phyloP scores from a whole-genome alignment of 163 green algal species.

The Prototheca wickerhamii region DNA sequence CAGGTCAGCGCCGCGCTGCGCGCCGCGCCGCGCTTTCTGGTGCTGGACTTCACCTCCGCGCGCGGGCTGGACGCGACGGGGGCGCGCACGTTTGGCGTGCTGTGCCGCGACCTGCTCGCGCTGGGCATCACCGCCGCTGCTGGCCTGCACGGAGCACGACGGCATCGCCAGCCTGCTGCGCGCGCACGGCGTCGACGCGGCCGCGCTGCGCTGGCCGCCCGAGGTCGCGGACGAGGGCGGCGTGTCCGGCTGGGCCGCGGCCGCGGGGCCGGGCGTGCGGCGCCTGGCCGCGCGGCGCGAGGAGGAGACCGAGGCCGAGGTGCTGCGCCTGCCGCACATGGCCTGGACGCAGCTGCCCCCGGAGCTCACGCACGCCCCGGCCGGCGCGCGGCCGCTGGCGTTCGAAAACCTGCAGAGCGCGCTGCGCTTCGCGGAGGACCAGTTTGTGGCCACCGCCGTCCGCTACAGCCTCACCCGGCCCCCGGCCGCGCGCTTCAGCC shows the following conservation, averaged over 20 bases:
- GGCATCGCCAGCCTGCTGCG: neutral
- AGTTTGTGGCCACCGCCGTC: slow-evolving; percentile 32
- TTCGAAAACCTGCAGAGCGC: neutral
- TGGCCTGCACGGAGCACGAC: neutral
- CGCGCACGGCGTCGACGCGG: neutral
- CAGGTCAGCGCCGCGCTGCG: slow-evolving; percentile 21
- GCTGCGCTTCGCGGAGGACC: slow-evolving; percentile 32
- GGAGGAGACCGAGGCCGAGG: slow-evolving; percentile 14
- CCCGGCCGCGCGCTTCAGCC: slow-evolving; percentile 8
- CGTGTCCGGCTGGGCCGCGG: no score
- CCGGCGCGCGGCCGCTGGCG: neutral
- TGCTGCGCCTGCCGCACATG: slow-evolving; percentile 6
- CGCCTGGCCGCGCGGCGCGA: neutral
- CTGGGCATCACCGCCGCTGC: slow-evolving; percentile 20
- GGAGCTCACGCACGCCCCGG: no score
- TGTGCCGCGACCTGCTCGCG: slow-evolving; percentile 15
- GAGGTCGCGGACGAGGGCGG: no score
- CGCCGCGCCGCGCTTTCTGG: slow-evolving; percentile 31
- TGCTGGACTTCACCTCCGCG: no score
- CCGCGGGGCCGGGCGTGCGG: neutral
- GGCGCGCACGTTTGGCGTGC: slow-evolving; percentile 48
- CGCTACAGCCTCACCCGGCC: slow-evolving; percentile 20
- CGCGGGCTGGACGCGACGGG: no score
- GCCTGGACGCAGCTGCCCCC: neutral
- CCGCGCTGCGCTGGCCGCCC: neutral